These are phyloP conservation scores for Jackrogersella multiformis DNA, from an alignment of 495 filamentous ascomycete genomes.

Conservation along the genomic window DNA sequence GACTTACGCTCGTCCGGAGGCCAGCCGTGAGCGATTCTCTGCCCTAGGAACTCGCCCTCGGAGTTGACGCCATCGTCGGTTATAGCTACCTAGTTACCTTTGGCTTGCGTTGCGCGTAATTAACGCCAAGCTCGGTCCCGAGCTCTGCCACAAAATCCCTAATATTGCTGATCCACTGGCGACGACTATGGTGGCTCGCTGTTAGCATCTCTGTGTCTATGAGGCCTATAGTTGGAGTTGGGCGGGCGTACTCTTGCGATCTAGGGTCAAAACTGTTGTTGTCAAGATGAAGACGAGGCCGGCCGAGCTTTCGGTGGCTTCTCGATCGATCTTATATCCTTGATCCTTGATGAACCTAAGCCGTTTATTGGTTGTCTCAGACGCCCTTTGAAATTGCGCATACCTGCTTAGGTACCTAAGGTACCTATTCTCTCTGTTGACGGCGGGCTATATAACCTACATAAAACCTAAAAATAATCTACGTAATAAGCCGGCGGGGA, in stretches of 20 bases:
- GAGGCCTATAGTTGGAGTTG: background rate
- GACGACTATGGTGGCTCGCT: constrained; percentile 9
- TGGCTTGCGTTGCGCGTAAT: constrained; percentile 30
- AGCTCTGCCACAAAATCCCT: constrained; percentile 31
- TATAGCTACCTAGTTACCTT: constrained; percentile 55
- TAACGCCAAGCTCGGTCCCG: constrained; percentile 19
- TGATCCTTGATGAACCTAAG: constrained; percentile 4
- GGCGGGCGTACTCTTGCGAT: constrained; percentile 16
- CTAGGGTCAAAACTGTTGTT: constrained; percentile 37
- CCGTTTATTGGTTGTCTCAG: constrained; percentile 8
- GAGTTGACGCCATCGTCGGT: constrained; percentile 57
- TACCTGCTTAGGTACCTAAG: too few relatives aligned
- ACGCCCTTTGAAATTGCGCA: constrained; percentile 15
- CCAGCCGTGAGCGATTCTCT: constrained; percentile 27
- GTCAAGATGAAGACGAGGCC: constrained; percentile 6
- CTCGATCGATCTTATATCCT: constrained; percentile 12
- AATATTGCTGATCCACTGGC: constrained; percentile 45
- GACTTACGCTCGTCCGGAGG: constrained; percentile 35
- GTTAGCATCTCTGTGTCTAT: background rate
- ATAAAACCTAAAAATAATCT: too few relatives aligned
- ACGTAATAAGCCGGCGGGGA: too few relatives aligned
- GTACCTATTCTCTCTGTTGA: too few relatives aligned
- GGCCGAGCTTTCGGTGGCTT: constrained; percentile 15
- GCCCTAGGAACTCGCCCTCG: constrained; percentile 27
- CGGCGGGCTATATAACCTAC: too few relatives aligned